A percentile compares a stretch with the other conserved stretches of the same genome.
Conservation (phyloP, 768 basidiomycete species). For the Lentinus tigrinus region DNA sequence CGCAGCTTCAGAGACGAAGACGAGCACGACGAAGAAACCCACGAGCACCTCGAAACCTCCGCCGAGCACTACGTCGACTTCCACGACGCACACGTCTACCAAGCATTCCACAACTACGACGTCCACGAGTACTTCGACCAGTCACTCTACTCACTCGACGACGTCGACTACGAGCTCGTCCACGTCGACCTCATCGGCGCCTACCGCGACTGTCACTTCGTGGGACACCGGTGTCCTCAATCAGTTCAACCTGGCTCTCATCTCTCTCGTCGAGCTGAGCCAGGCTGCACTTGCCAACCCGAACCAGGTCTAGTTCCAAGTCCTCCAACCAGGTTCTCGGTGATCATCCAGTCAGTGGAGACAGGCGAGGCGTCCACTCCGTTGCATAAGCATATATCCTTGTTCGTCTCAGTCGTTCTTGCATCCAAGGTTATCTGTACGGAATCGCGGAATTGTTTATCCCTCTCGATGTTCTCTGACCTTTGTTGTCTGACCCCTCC, state of each 20-base stretch:
- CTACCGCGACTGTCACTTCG: constrained; percentile 11
- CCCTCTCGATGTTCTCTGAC: no score
- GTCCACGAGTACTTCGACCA: constrained; percentile 5
- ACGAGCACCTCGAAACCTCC: constrained; percentile 8
- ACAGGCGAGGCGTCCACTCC: neutral
- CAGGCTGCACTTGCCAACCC: constrained; percentile 1
- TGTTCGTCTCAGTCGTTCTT: no score
- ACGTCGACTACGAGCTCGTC: constrained; percentile 7
- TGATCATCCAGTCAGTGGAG: neutral
- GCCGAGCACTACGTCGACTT: constrained; percentile 7
- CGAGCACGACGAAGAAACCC: constrained; percentile 9
- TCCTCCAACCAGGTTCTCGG: neutral
- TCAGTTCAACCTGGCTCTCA: constrained; percentile 23
- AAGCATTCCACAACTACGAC: constrained; percentile 7
- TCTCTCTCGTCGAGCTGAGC: constrained; percentile 16
- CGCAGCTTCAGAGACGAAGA: neutral
- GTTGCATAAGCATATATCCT: no score
- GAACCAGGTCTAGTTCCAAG: neutral
- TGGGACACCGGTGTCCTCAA: constrained; percentile 18
- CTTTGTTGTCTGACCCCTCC: no score
- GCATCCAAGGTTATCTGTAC: no score
- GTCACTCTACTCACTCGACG: neutral
- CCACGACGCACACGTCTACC: constrained; percentile 5
- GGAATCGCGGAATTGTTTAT: no score
- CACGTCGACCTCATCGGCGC: constrained; percentile 10